Conservation (phyloP, 495 filamentous ascomycete species). For the Hypoxylon fragiforme region DNA sequence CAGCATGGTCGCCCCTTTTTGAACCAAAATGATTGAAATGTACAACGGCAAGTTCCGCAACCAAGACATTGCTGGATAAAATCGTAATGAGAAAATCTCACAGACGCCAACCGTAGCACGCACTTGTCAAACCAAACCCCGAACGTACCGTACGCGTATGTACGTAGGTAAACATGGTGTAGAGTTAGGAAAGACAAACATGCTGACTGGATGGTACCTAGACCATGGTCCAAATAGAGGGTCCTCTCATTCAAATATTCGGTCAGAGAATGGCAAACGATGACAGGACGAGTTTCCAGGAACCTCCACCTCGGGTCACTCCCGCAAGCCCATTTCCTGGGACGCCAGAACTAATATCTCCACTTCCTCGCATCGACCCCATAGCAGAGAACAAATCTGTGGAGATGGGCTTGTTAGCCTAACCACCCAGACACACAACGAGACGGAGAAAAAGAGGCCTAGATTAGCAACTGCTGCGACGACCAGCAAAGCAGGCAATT, state of each 20-base stretch:
- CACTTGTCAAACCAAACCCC: too few relatives aligned
- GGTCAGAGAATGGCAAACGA: constrained; percentile 26
- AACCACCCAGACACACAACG: not conserved
- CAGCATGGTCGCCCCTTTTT: constrained; percentile 13
- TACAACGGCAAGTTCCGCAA: constrained; percentile 22
- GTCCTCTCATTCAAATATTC: constrained; percentile 10
- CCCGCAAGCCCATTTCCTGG: constrained; percentile 28
- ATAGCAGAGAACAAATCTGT: constrained; percentile 27
- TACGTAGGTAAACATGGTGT: too few relatives aligned
- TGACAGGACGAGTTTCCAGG: constrained; percentile 4
- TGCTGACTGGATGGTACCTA: constrained; percentile 22
- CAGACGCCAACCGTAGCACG: constrained; percentile 11
- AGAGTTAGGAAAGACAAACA: not conserved
- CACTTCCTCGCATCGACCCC: constrained; percentile 25
- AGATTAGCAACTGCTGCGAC: constrained; percentile 12
- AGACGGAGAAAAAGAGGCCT: constrained; percentile 21
- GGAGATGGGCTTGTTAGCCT: constrained; percentile 19
- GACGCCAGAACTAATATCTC: constrained; percentile 16
- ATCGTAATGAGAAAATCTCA: constrained; percentile 3
- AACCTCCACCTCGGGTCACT: constrained; percentile 20
- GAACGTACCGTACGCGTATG: too few relatives aligned
- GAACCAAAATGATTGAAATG: not conserved
- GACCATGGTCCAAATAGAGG: constrained; percentile 2
- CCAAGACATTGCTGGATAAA: constrained; percentile 11
- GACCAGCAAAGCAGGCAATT: not conserved